phyloP scores from a whole-genome alignment of 73 alveolate species.

The Uronychia setigera region DNA sequence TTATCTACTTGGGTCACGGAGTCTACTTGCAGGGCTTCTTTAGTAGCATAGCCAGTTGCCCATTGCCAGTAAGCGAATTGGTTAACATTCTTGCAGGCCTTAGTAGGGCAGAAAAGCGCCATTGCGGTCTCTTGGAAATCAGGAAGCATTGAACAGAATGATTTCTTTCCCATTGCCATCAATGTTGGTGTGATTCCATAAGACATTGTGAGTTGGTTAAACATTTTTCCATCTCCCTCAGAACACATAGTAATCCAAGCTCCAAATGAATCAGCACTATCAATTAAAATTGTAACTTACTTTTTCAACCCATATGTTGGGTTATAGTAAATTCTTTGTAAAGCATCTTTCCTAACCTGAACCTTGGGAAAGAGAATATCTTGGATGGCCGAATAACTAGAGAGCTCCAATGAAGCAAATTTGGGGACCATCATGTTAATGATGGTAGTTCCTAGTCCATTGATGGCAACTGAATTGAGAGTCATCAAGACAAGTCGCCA shows the following conservation, averaged over 20 bases:
- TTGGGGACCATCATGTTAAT: not conserved
- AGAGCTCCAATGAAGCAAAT: not conserved
- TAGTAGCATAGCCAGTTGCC: slow-evolving; percentile 39
- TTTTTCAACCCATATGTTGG: not conserved
- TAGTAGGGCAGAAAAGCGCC: not conserved
- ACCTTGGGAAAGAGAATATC: not conserved
- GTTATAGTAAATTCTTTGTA: not conserved
- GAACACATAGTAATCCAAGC: not conserved
- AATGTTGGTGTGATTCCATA: not conserved
- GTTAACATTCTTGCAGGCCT: not conserved
- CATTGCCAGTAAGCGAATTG: slow-evolving; percentile 52
- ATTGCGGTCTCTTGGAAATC: not conserved
- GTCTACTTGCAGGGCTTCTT: slow-evolving; percentile 6
- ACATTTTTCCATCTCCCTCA: not conserved
- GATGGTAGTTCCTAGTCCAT: slow-evolving; percentile 33
- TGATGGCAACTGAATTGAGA: slow-evolving; percentile 30
- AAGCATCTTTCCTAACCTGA: not conserved
- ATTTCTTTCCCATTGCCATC: not conserved
- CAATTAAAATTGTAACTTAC: not conserved
- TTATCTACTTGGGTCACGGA: slow-evolving; percentile 30
- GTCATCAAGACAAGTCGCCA: slow-evolving; percentile 25
- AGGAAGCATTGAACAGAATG: not conserved
- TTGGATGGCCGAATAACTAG: not conserved
- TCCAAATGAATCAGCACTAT: not conserved
- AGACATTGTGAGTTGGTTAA: not conserved